phyloP scores from a whole-genome alignment of 2,329 filamentous ascomycete species.

The Fusarium nanum region DNA sequence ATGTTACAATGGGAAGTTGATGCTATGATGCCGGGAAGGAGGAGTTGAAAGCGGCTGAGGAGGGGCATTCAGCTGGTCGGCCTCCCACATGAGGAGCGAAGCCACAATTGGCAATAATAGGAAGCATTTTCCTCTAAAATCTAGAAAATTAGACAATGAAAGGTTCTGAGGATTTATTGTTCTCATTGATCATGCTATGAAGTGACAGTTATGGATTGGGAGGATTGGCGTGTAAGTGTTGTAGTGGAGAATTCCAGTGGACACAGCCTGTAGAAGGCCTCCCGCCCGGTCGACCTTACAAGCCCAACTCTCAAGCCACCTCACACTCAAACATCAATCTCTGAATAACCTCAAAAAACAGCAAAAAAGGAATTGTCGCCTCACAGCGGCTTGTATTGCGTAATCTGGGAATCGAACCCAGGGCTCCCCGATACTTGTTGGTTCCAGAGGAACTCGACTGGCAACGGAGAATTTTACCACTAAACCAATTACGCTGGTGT shows the following conservation, averaged over 20 bases:
- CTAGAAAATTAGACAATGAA: too few relatives aligned
- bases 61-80: conserved; percentile 12
- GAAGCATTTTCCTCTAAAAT: not conserved
- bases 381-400: not conserved
- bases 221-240: not conserved
- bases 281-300: not conserved
- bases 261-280: not conserved
- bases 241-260: not conserved
- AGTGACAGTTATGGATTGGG: not conserved
- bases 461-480: not conserved
- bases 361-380: not conserved
- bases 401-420: not conserved
- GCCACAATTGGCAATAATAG: not conserved
- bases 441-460: not conserved
- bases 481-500: not conserved
- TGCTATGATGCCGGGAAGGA: not conserved
- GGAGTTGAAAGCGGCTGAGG: not conserved
- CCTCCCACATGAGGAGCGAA: conserved; percentile 15
- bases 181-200: too few relatives aligned
- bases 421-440: not conserved
- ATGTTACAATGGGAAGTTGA: not conserved
- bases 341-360: not conserved
- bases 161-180: too few relatives aligned
- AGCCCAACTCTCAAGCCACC: not conserved
- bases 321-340: not conserved